These are phyloP conservation scores for Hemerocallis citrina DNA, from an alignment of 106 monocot species.

Conservation along the genomic window DNA sequence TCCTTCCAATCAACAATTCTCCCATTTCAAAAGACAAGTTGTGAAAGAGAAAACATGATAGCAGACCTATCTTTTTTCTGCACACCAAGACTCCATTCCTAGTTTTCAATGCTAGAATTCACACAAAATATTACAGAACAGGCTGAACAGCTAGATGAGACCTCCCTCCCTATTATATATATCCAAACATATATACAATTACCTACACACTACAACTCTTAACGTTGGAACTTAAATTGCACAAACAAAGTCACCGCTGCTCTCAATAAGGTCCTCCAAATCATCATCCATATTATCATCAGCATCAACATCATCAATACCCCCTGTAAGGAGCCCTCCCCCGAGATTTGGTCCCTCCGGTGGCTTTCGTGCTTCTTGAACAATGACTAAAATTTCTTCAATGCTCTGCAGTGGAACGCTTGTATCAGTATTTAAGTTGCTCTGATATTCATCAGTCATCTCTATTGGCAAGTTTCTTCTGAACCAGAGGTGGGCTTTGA, in stretches of 20 bases:
- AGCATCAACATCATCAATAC: constrained; percentile 50
- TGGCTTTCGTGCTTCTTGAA: constrained; percentile 66
- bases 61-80: no score
- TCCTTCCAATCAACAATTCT: no score
- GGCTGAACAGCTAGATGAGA: no score
- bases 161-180: no score
- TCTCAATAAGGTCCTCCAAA: constrained; percentile 60
- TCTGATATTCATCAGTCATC: constrained; percentile 33
- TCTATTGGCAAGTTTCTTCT: constrained; percentile 56
- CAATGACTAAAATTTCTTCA: constrained; percentile 49
- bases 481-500: constrained; percentile 72
- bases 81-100: no score
- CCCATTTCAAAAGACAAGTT: no score
- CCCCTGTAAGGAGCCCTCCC: constrained; percentile 27
- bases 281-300: constrained; percentile 55
- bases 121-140: no score
- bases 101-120: no score
- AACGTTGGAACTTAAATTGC: constrained; percentile 25
- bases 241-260: constrained; percentile 78
- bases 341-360: constrained; percentile 13
- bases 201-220: no score
- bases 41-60: no score
- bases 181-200: no score
- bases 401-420: constrained; percentile 43
- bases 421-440: constrained; percentile 5